Percentiles rank a stretch among this genome's conserved stretches.
These are phyloP conservation scores for Fusarium virguliforme DNA, from an alignment of 2,329 filamentous ascomycete genomes.

Conservation along the genomic window DNA sequence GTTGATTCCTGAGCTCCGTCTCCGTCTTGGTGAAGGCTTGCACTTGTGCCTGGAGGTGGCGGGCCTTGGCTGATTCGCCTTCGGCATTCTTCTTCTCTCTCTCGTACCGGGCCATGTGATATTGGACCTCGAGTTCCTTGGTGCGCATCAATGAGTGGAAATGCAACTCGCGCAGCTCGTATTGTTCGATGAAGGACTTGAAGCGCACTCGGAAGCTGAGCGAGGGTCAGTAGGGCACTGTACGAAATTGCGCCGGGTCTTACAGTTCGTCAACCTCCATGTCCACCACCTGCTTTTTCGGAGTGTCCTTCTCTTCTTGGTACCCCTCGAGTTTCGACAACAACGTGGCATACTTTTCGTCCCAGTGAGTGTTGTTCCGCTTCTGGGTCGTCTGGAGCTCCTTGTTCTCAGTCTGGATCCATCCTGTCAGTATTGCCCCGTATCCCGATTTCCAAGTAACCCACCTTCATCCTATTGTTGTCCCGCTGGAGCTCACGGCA, in stretches of 20 bases:
- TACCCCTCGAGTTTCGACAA: constrained; percentile 90
- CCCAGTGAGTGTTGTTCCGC: constrained; percentile 85
- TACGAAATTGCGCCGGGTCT: constrained; percentile 53
- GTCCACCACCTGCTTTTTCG: constrained; percentile 84
- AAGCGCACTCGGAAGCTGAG: constrained; percentile 85
- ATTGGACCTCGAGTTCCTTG: constrained; percentile 96
- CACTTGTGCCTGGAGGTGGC: constrained; percentile 91
- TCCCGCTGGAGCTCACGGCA: constrained; percentile 95
- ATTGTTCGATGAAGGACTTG: constrained; percentile 96
- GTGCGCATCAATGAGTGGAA: constrained; percentile 93
- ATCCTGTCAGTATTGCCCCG: constrained; percentile 45
- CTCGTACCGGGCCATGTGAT: constrained; percentile 89
- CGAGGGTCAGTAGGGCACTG: constrained; percentile 22
- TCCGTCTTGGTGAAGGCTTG: constrained; percentile 97
- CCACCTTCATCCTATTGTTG: constrained; percentile 97
- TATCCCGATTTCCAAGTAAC: constrained; percentile 38
- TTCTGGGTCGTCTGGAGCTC: constrained; percentile 90
- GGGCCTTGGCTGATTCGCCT: constrained; percentile 82
- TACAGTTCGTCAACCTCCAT: constrained; percentile 93
- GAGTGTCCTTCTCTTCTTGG: constrained; percentile 88
- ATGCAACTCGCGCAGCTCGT: constrained; percentile 94
- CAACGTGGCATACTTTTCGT: constrained; percentile 86
- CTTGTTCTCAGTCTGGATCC: constrained; percentile 86
- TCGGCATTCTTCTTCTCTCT: constrained; percentile 92
- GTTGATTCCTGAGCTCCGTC: constrained; percentile 90